phyloP scores from a whole-genome alignment of 2,329 filamentous ascomycete species.

The Fusarium sp. region DNA sequence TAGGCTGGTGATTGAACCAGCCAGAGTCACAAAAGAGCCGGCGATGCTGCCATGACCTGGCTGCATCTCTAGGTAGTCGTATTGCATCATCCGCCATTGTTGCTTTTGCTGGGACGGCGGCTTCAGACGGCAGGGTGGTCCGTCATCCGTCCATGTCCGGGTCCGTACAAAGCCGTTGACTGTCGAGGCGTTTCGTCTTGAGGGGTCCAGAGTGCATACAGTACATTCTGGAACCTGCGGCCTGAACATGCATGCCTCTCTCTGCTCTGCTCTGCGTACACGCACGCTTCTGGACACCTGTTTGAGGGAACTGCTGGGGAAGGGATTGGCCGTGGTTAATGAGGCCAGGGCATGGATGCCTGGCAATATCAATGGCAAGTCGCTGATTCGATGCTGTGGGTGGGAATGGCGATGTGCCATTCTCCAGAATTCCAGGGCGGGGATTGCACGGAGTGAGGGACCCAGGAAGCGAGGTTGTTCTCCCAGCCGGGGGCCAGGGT shows the following conservation, averaged over 20 bases:
- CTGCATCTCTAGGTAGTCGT: constrained; percentile 28
- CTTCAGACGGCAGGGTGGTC: constrained; percentile 16
- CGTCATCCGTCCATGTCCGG: not conserved
- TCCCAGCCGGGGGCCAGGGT: constrained; percentile 10
- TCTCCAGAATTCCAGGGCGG: constrained; percentile 33
- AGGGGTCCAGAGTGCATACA: not conserved
- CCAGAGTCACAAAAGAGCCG: constrained; percentile 33
- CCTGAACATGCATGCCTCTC: constrained; percentile 5
- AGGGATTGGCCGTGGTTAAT: constrained; percentile 9
- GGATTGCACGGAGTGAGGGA: constrained; percentile 14
- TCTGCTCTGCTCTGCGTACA: not conserved
- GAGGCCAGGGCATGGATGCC: constrained; percentile 3
- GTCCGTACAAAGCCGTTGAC: constrained; percentile 9
- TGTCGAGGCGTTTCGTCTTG: constrained; percentile 11
- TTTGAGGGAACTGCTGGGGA: constrained; percentile 16
- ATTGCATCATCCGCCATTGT: constrained; percentile 40
- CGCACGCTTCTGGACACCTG: constrained; percentile 2
- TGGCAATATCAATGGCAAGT: constrained; percentile 22
- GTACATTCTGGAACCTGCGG: constrained; percentile 17
- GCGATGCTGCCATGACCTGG: constrained; percentile 28
- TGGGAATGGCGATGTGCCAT: constrained; percentile 32
- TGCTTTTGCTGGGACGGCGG: constrained; percentile 32
- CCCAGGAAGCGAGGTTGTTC: constrained; percentile 11
- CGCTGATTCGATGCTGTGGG: constrained; percentile 33
- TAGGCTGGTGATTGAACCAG: constrained; percentile 30